phyloP scores from a whole-genome alignment of 352 stramenopile species.

The Globisporangium cederbergense region DNA sequence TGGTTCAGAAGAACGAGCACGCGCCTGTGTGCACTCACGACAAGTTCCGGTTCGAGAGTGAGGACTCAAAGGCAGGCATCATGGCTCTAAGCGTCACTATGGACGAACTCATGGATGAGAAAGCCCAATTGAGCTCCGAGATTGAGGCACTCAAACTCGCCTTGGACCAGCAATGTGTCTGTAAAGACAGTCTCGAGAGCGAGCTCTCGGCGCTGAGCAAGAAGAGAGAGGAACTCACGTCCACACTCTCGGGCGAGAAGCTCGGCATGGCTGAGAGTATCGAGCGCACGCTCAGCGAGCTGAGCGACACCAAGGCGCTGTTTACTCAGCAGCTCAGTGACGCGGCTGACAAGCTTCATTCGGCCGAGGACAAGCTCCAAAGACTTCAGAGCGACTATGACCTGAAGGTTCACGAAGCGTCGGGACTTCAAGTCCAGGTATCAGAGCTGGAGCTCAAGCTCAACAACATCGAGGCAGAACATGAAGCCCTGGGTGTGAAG shows the following conservation, averaged over 20 bases:
- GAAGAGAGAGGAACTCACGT: constrained; percentile 13
- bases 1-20: constrained; percentile 7
- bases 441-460: neutral
- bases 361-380: neutral
- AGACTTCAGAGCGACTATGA: neutral
- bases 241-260: constrained; percentile 13
- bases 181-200: neutral
- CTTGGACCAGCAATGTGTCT: neutral
- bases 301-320: neutral
- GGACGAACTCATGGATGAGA: constrained; percentile 8
- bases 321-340: constrained; percentile 2
- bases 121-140: neutral
- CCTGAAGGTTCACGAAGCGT: neutral
- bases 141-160: neutral
- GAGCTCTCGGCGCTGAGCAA: neutral
- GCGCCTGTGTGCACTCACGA: constrained; percentile 11
- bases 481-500: neutral
- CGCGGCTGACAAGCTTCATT: constrained; percentile 1
- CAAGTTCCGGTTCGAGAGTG: constrained; percentile 12
- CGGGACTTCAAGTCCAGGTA: neutral
- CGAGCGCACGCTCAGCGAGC: neutral
- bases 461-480: neutral
- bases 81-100: constrained; percentile 5
- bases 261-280: constrained; percentile 1
- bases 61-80: neutral